These are phyloP conservation scores for Kluyveromyces aestuarii DNA, from an alignment of 805 yeast species.

Conservation along the genomic window DNA sequence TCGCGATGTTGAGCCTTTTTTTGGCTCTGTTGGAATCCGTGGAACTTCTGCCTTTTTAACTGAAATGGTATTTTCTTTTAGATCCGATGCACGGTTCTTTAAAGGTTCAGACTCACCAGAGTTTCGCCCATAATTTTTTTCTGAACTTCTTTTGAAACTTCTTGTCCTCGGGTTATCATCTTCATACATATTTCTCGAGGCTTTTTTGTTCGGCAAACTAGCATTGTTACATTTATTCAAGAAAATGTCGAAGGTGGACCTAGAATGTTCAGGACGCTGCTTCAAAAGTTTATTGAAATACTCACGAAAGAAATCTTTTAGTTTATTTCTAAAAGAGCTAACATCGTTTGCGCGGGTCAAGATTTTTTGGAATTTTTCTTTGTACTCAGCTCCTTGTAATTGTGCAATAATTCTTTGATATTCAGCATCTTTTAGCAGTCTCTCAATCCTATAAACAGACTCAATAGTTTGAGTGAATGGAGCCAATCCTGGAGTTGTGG, in stretches of 20 bases:
- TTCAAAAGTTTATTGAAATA: background rate
- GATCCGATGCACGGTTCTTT: background rate
- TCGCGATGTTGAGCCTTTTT: background rate
- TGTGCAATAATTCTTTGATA: background rate
- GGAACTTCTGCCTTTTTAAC: background rate
- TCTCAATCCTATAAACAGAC: background rate
- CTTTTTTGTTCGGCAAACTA: background rate
- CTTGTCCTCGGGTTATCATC: background rate
- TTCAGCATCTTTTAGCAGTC: background rate
- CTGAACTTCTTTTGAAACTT: background rate
- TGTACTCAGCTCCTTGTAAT: background rate
- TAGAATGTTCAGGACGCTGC: background rate
- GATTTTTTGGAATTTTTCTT: background rate
- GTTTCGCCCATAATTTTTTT: background rate
- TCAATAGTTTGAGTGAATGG: background rate
- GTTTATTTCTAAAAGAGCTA: background rate
- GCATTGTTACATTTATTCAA: background rate
- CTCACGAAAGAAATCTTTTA: background rate
- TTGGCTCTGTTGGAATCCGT: background rate
- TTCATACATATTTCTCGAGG: background rate
- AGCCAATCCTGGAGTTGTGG: background rate
- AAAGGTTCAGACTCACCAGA: background rate
- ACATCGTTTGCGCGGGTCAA: background rate
- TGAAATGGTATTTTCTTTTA: background rate
- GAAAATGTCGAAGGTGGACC: background rate